Conservation (phyloP, 805 yeast species). For the Spathaspora hagerdaliae region DNA sequence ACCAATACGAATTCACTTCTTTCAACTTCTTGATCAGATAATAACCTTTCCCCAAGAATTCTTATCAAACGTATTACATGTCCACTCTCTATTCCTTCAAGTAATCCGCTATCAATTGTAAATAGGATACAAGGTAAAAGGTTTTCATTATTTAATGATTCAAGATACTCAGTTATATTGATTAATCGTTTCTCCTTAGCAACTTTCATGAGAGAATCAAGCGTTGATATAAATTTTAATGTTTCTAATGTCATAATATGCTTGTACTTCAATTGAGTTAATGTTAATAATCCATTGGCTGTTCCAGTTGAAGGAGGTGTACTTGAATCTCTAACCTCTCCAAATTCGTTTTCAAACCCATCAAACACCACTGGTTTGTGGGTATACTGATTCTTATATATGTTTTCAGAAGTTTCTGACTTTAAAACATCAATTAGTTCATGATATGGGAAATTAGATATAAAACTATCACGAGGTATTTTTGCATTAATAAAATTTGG, state of each 20-base stretch:
- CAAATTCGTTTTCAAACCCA: constrained; percentile 5
- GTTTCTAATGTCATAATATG: not conserved
- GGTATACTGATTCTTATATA: not conserved
- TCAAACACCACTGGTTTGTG: not conserved
- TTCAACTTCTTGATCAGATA: constrained; percentile 27
- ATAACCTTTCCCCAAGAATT: constrained; percentile 27
- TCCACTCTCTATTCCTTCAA: not conserved
- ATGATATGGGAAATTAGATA: constrained; percentile 5
- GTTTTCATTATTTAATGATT: constrained; percentile 2
- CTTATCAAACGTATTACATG: constrained; percentile 16
- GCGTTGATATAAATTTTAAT: not conserved
- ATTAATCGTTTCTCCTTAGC: not conserved
- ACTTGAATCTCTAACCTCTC: constrained; percentile 4
- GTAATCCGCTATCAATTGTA: not conserved
- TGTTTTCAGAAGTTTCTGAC: not conserved
- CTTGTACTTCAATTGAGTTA: not conserved
- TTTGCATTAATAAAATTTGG: not conserved
- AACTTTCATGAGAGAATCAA: not conserved
- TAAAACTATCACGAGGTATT: not conserved
- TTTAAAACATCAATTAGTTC: not conserved
- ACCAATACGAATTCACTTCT: constrained; percentile 36
- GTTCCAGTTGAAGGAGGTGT: not conserved
- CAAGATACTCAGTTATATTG: constrained; percentile 1
- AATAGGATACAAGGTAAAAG: constrained; percentile 5
- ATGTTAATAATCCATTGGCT: not conserved